Evolutionary conservation across 768 basidiomycete genomes (phyloP), one percentile per base, ranked within the genome.

Genomic region (Mycena crocata): DNA sequence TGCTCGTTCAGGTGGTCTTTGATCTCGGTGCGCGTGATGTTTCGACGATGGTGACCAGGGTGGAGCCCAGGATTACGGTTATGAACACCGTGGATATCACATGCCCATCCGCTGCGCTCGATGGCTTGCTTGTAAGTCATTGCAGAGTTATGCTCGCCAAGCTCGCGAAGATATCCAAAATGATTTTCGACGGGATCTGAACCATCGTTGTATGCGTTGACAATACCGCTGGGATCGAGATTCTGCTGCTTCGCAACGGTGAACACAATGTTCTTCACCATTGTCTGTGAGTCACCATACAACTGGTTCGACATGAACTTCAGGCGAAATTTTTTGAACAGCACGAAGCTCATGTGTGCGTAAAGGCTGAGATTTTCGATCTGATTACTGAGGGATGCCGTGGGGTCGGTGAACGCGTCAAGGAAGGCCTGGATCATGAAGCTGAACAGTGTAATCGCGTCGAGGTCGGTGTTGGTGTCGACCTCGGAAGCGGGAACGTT

Each of bases 221-320:
- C 68, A 1, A 52, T 51, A 1, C 32, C 26, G 2, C 51, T 5
- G 2, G 61, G 66, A 64, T 80, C 70, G 3, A 78, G 67, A 19
- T 60, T 5, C 56, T 71, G 61, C 35, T 76, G 75, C 24, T 77
- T 65, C 64, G 65, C 64, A 35, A 70, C n/a, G 23, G 21, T 55
- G 67, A 67, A 66, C 31, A 69, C 44, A 5, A 42, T 73, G 35
- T 72, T 76, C 32, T 73, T 71, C 32, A 78, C 69, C 65, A 75
- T 75, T 28, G 71, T 71, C 61, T 77, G 75, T 0, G 72, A 28
- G 46, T 80, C 79, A 19, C 71, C 67, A 60, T 79, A 79, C 1
- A 79, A 69, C 32, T 77, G 75, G 6, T 73, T 66, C 0, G 73
- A 67, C 69, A 80, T 72, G 62, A 76, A 79, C 19, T 24, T 40